Evolutionary conservation across 2,329 filamentous ascomycete genomes (phyloP).

Genomic region (Drechmeria coniospora): DNA sequence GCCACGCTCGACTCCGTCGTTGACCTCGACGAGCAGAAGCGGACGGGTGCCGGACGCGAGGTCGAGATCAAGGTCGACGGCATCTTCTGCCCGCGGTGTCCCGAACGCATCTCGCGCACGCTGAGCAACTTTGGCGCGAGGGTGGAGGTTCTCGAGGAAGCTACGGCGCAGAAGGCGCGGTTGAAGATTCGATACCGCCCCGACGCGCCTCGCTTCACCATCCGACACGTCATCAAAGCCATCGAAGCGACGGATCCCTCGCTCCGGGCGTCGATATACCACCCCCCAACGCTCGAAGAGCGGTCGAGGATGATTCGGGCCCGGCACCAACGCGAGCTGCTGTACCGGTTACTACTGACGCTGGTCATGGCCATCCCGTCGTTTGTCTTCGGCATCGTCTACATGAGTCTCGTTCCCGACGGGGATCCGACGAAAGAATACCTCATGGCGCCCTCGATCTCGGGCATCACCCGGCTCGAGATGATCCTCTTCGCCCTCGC

Average conservation of each 20-base stretch:
- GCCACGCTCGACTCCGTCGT: constrained; percentile 38
- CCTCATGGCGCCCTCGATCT: constrained; percentile 55
- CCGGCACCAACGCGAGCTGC: constrained; percentile 51
- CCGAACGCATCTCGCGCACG: constrained; percentile 37
- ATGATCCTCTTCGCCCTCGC: constrained; percentile 69
- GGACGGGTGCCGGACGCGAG: constrained; percentile 28
- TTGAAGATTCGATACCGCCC: constrained; percentile 59
- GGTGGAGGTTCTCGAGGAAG: constrained; percentile 36
- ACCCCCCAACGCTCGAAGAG: constrained; percentile 72
- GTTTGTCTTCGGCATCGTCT: constrained; percentile 76
- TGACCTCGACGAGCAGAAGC: constrained; percentile 25
- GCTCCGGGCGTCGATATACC: constrained; percentile 56
- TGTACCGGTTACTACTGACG: constrained; percentile 57
- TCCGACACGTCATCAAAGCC: constrained; percentile 55
- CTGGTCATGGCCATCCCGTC: constrained; percentile 61
- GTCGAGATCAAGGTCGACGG: constrained; percentile 54
- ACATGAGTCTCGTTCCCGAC: constrained; percentile 63
- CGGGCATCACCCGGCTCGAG: constrained; percentile 60
- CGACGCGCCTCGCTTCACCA: constrained; percentile 50
- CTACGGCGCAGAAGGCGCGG: constrained; percentile 48
- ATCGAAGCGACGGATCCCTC: constrained; percentile 51
- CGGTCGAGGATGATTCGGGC: constrained; percentile 57
- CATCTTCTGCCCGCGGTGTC: constrained; percentile 62
- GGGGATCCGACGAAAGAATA: constrained; percentile 43
- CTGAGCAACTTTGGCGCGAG: constrained; percentile 35